phyloP scores from a whole-genome alignment of 2,329 filamentous ascomycete species.

The Fonsecaea monophora region DNA sequence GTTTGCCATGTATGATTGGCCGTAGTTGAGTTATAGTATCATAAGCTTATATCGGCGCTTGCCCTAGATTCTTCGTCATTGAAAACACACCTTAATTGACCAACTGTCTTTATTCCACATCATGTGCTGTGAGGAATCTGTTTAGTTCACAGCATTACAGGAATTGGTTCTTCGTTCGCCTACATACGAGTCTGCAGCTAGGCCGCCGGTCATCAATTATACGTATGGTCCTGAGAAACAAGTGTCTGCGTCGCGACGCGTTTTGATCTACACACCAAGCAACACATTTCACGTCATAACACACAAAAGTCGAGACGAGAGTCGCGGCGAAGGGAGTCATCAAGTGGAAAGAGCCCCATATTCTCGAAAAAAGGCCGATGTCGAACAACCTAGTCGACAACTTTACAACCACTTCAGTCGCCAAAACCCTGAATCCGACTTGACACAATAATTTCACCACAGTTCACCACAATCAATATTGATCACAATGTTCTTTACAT shows the following conservation, averaged over 20 bases:
- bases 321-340: background rate
- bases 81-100: background rate
- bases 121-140: background rate
- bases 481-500: conserved; percentile 30
- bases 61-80: background rate
- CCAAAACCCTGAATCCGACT: background rate
- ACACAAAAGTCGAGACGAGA: background rate
- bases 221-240: background rate
- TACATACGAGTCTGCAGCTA: background rate
- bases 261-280: background rate
- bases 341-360: background rate
- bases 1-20: background rate
- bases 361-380: too few species aligned
- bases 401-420: background rate
- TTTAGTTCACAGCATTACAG: background rate
- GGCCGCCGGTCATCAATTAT: background rate
- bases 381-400: background rate
- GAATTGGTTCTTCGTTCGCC: background rate
- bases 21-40: background rate
- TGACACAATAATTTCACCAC: background rate
- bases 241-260: background rate
- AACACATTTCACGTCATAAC: background rate
- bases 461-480: background rate
- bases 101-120: background rate
- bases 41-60: background rate